These are phyloP conservation scores for Boechera divaricarpa DNA, from an alignment of 345 rosid genomes.

Conservation along the genomic window DNA sequence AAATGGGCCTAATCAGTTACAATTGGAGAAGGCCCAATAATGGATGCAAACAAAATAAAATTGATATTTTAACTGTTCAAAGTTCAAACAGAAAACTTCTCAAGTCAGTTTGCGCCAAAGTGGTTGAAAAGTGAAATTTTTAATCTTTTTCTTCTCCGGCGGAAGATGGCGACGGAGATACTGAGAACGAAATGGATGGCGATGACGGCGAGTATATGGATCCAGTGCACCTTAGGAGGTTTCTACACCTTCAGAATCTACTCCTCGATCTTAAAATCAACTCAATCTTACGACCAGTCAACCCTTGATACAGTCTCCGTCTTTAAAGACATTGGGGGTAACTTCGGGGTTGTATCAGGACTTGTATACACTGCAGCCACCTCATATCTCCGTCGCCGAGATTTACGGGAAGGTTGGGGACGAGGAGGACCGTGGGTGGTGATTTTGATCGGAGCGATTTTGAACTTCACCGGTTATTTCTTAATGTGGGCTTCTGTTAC, in stretches of 20 bases:
- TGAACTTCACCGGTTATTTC: constrained; percentile 66
- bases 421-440: constrained; percentile 70
- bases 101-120: constrained; percentile 26
- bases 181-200: constrained; percentile 61
- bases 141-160: background rate
- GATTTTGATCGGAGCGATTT: constrained; percentile 56
- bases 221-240: constrained; percentile 66
- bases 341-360: constrained; percentile 67
- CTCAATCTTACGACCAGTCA: constrained; percentile 71
- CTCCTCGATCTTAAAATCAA: constrained; percentile 64
- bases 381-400: background rate
- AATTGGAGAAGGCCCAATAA: background rate
- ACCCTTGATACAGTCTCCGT: constrained; percentile 78
- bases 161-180: constrained; percentile 25
- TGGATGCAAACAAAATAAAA: background rate
- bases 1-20: background rate
- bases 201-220: constrained; percentile 76
- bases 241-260: constrained; percentile 78
- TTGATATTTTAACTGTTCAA: background rate
- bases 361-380: constrained; percentile 57
- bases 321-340: constrained; percentile 72
- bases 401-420: constrained; percentile 16
- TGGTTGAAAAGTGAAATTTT: background rate
- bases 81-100: background rate
- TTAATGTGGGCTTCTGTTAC: constrained; percentile 69